These are phyloP conservation scores for Copromyces sp. DNA, from an alignment of 495 filamentous ascomycete species.

Conservation along the genomic window DNA sequence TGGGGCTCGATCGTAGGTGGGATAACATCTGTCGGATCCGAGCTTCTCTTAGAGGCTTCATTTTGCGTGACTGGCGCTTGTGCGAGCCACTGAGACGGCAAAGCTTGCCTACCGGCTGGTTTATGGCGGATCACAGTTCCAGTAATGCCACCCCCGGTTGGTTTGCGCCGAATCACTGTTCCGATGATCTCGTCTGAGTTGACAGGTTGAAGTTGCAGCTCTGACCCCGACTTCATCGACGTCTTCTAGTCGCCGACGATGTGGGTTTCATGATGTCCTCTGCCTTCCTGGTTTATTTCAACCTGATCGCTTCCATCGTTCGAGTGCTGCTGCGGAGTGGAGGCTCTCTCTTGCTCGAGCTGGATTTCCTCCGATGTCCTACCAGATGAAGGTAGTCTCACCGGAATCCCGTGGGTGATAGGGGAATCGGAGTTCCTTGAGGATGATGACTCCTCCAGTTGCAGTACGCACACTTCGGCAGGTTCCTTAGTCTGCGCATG, in stretches of 20 bases:
- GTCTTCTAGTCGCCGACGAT: not conserved
- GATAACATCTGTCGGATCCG: not conserved
- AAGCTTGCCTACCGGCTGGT: not conserved
- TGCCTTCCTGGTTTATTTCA: not conserved
- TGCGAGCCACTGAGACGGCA: not conserved
- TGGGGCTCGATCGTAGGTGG: not conserved
- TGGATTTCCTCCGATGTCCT: not conserved
- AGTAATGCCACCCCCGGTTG: not conserved
- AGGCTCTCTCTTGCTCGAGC: not conserved
- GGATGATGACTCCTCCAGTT: not conserved
- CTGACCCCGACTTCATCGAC: not conserved
- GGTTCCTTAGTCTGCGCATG: not conserved
- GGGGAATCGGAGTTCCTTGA: not conserved
- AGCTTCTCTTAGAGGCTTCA: not conserved
- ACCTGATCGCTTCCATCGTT: not conserved
- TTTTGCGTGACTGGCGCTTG: not conserved
- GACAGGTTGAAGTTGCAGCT: not conserved
- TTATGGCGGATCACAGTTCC: not conserved
- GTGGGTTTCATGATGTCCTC: not conserved
- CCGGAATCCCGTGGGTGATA: not conserved
- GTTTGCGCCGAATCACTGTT: not conserved
- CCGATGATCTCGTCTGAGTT: not conserved
- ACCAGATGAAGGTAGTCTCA: not conserved
- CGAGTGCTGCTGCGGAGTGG: not conserved
- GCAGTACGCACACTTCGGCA: not conserved